These are phyloP conservation scores for Trichoderma reesei DNA, from an alignment of 495 filamentous ascomycete species.

Conservation along the genomic window DNA sequence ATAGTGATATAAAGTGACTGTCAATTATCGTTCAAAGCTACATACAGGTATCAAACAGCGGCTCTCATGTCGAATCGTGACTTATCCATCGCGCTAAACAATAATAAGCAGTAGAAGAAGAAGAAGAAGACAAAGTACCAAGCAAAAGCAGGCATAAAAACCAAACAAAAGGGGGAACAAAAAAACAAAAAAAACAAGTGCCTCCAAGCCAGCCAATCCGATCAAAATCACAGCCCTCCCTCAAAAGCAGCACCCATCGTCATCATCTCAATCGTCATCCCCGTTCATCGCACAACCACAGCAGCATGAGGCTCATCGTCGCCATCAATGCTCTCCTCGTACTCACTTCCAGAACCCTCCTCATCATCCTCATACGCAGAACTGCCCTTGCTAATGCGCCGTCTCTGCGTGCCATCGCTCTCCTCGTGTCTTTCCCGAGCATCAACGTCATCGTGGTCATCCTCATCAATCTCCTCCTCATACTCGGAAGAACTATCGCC, in stretches of 20 bases:
- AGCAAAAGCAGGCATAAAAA: not conserved
- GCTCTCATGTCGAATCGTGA: constrained; percentile 3
- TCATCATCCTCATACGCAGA: not conserved
- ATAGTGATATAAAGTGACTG: not conserved
- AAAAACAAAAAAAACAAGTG: not conserved
- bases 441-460: constrained; percentile 17
- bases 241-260: not conserved
- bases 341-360: not conserved
- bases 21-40: constrained; percentile 4
- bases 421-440: constrained; percentile 4
- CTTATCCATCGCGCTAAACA: not conserved
- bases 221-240: not conserved
- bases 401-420: constrained; percentile 14
- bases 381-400: constrained; percentile 19
- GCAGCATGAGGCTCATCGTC: constrained; percentile 1
- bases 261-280: not conserved
- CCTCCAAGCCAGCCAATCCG: not conserved
- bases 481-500: constrained; percentile 13
- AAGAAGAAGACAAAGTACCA: not conserved
- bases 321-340: constrained; percentile 4
- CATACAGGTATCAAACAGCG: constrained; percentile 8
- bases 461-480: constrained; percentile 17
- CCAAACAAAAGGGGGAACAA: not conserved
- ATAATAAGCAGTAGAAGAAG: not conserved
- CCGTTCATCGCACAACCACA: not conserved